A percentile compares a stretch with the other conserved stretches of the same genome.
These are phyloP conservation scores for Acrocalymma vagum DNA, from an alignment of 2,329 filamentous ascomycete species.

Conservation along the genomic window DNA sequence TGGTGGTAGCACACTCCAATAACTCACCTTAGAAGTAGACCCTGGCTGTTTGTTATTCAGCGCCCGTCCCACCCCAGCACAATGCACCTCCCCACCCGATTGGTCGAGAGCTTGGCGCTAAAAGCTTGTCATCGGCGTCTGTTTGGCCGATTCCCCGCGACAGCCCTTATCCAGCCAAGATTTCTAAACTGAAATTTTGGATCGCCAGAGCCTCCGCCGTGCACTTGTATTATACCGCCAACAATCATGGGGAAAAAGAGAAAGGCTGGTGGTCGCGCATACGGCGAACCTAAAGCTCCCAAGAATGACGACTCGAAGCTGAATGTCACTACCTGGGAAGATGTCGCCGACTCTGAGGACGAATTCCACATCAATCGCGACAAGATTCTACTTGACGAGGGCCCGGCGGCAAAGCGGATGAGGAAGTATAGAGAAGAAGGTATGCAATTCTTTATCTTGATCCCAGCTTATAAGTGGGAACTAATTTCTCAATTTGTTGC, in stretches of 20 bases:
- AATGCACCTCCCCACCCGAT: too few species aligned
- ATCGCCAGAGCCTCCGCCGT: slow-evolving; percentile 9
- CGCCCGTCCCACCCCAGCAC: too few species aligned
- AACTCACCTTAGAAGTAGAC: too few species aligned
- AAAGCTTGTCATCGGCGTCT: too few species aligned
- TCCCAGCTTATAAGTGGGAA: too few species aligned
- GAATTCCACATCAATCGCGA: slow-evolving; percentile 90
- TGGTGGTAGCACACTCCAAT: too few species aligned
- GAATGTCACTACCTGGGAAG: slow-evolving; percentile 70
- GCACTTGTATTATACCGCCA: slow-evolving; percentile 10
- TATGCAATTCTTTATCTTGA: too few species aligned
- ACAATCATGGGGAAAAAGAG: slow-evolving; percentile 65
- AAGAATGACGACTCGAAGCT: slow-evolving; percentile 63
- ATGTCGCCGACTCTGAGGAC: slow-evolving; percentile 93
- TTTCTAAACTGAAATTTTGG: slow-evolving; percentile 36
- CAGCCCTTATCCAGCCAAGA: too few species aligned
- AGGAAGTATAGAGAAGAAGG: slow-evolving; percentile 75
- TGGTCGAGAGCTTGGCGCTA: too few species aligned
- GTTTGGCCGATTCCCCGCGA: slow-evolving; percentile 26
- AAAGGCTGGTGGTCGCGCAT: slow-evolving; percentile 68
- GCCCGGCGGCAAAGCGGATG: slow-evolving; percentile 78
- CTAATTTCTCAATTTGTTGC: slow-evolving; percentile 4
- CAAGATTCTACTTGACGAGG: slow-evolving; percentile 85
- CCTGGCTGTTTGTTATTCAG: too few species aligned
- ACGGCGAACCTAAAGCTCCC: slow-evolving; percentile 42